These are phyloP conservation scores for Tieghemostelium lacteum DNA, from an alignment of 78 protist genomes.

Conservation along the genomic window DNA sequence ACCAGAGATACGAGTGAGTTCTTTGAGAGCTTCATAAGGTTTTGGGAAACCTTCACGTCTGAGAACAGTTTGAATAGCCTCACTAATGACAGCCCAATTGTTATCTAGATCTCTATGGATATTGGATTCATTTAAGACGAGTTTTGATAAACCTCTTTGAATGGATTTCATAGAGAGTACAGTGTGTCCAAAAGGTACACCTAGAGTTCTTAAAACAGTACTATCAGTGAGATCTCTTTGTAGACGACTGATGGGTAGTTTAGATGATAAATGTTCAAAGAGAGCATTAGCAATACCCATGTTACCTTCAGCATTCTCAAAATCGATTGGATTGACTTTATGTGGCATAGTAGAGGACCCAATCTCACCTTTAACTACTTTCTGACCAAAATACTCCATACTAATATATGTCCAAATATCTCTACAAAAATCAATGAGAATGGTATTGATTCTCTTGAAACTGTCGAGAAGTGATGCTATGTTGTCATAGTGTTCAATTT, in stretches of 20 bases:
- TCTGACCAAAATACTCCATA: constrained; percentile 88
- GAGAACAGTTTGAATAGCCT: constrained; percentile 93
- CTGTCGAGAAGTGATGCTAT: constrained; percentile 84
- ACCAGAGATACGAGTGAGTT: constrained; percentile 79
- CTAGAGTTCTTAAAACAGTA: constrained; percentile 90
- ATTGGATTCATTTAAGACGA: constrained; percentile 53
- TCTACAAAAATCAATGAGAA: constrained; percentile 87
- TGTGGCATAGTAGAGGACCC: constrained; percentile 96
- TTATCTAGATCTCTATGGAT: constrained; percentile 79
- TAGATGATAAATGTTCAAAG: constrained; percentile 81
- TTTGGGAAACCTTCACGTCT: constrained; percentile 89
- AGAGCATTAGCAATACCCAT: constrained; percentile 95
- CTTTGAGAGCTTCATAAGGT: constrained; percentile 90
- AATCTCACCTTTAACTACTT: constrained; percentile 87
- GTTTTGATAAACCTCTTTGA: constrained; percentile 87
- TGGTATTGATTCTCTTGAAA: constrained; percentile 85
- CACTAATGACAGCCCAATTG: constrained; percentile 92
- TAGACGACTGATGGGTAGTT: constrained; percentile 91
- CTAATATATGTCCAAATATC: constrained; percentile 93
- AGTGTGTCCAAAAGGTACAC: constrained; percentile 85
- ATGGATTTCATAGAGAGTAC: constrained; percentile 75
- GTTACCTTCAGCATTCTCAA: constrained; percentile 97
- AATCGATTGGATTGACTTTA: constrained; percentile 96
- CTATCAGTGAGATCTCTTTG: constrained; percentile 95
- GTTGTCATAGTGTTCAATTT: constrained; percentile 93